Percentiles rank a stretch among this genome's conserved stretches.
Conservation (phyloP, 2,329 filamentous ascomycete species). For the Metarhizium sp. region DNA sequence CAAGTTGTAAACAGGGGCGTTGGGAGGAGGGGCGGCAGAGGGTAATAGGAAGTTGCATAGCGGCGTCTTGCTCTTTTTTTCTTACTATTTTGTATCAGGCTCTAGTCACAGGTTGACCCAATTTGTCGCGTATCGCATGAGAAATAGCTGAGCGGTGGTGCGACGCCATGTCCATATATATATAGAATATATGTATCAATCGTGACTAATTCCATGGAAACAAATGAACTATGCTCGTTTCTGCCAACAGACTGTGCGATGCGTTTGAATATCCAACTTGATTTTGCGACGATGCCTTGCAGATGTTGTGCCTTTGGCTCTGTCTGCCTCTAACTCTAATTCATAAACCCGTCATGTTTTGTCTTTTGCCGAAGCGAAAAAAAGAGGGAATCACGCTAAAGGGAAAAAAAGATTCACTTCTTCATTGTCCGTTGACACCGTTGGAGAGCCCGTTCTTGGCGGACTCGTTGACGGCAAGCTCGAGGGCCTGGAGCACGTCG, state of each 20-base stretch:
- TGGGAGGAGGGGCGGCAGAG: too few relatives aligned
- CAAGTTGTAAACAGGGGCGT: too few relatives aligned
- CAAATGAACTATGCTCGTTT: not conserved
- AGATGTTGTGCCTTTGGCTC: not conserved
- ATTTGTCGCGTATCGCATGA: not conserved
- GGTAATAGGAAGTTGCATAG: not conserved
- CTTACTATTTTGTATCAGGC: not conserved
- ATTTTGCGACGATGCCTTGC: not conserved
- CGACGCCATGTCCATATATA: not conserved
- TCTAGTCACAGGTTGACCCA: not conserved
- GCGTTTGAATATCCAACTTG: not conserved
- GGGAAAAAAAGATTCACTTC: not conserved
- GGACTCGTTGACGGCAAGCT: slow-evolving; percentile 50
- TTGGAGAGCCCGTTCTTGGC: slow-evolving; percentile 18
- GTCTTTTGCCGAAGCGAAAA: too few relatives aligned
- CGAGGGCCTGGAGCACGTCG: slow-evolving; percentile 76
- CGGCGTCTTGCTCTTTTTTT: not conserved
- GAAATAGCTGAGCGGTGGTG: not conserved
- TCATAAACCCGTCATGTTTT: not conserved
- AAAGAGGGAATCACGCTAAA: too few relatives aligned
- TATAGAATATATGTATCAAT: not conserved
- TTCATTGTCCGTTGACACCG: slow-evolving; percentile 18
- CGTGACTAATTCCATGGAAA: not conserved
- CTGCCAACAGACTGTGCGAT: not conserved
- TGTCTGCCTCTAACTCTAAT: not conserved